Evolutionary conservation across 306 rosid species (phyloP).

Genomic region (Fragaria ananassa): DNA sequence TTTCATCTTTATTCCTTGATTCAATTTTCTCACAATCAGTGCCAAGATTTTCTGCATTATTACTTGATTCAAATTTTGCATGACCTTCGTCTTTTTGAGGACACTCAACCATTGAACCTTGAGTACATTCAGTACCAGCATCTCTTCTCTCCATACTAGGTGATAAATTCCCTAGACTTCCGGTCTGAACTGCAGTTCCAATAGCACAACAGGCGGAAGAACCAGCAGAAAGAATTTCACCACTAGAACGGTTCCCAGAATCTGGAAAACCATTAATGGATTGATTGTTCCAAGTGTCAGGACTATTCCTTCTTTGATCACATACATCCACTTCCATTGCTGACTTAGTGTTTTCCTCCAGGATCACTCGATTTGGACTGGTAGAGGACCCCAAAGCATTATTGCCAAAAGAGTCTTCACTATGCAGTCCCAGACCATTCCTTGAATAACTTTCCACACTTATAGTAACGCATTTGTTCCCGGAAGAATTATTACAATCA

Average conservation of each 20-base stretch:
- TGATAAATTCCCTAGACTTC: slow-evolving; percentile 26
- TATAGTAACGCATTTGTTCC: slow-evolving; percentile 27
- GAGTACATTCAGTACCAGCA: slow-evolving; percentile 32
- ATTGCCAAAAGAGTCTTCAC: slow-evolving; percentile 29
- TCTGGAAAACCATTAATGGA: slow-evolving; percentile 25
- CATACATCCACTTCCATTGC: slow-evolving; percentile 28
- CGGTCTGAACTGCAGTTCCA: slow-evolving; percentile 29
- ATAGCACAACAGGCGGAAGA: slow-evolving; percentile 30
- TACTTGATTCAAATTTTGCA: slow-evolving; percentile 19
- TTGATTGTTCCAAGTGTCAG: slow-evolving; percentile 29
- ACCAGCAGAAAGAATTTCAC: slow-evolving; percentile 30
- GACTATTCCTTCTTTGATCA: slow-evolving; percentile 32
- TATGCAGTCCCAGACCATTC: slow-evolving; percentile 24
- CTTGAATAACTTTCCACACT: slow-evolving; percentile 33
- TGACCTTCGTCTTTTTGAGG: slow-evolving; percentile 34
- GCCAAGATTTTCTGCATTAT: slow-evolving; percentile 24
- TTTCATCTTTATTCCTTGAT: slow-evolving; percentile 17
- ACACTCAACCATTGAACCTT: slow-evolving; percentile 34
- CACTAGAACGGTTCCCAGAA: slow-evolving; percentile 33
- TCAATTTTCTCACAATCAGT: slow-evolving; percentile 5
- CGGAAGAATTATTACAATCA: slow-evolving; percentile 31
- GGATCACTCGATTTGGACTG: slow-evolving; percentile 30
- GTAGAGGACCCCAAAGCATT: slow-evolving; percentile 35
- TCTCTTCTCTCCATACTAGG: slow-evolving; percentile 35
- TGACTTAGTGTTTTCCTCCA: slow-evolving; percentile 32